Evolutionary conservation across 164 flowering plant genomes (phyloP), one percentile per base, ranked within the genome.

Genomic region (Magnolia kwangsiensis): DNA sequence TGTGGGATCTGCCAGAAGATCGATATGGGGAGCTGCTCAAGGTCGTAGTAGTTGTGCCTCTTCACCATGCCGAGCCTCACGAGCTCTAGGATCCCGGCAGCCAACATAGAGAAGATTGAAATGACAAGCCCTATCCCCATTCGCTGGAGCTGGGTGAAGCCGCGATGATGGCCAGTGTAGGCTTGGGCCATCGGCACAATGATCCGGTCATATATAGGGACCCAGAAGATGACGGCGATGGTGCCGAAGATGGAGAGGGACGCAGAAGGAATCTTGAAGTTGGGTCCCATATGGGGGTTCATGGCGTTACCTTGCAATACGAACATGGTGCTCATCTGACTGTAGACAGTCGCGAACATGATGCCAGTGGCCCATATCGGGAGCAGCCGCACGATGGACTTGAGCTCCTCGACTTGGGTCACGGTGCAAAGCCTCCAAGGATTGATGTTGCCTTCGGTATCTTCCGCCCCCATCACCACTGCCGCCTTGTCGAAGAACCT

Each of bases 1-100:
- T 86, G 89, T 1, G 90, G 90, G 3, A 85, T 79, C 69, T 88
- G 90, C 88, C 88, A 84, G 16, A 84, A 75, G n/a, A 84, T 81
- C 3, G 85, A 72, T 68, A 84, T 77, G 23, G 87, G 85, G 3
- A 84, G 6, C 19, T 72, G 59, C 76, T 80, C 8, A 19, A 72
- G 71, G 4, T 82, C 82, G 51, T 82, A 82, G 77, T 83, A 83
- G 77, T 76, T 76, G 72, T 83, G 29, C 55, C 23, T 73, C 55
- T 72, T 77, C 50, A 84, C 85, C 73, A 77, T 77, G 18, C 50
- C 23, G 4, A 84, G 87, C 58, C 87, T 72, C n/a, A 69, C 18
- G 3, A 84, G 66, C 74, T 84, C 87, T 66, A 84, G 23, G 1
- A 71, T 55, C 10, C 83, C 85, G 7, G 85, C 87, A 23, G 78